Base-by-base conservation (phyloP, 2,329 filamentous ascomycete species). In the Fusarium praegraminearum region DNA sequence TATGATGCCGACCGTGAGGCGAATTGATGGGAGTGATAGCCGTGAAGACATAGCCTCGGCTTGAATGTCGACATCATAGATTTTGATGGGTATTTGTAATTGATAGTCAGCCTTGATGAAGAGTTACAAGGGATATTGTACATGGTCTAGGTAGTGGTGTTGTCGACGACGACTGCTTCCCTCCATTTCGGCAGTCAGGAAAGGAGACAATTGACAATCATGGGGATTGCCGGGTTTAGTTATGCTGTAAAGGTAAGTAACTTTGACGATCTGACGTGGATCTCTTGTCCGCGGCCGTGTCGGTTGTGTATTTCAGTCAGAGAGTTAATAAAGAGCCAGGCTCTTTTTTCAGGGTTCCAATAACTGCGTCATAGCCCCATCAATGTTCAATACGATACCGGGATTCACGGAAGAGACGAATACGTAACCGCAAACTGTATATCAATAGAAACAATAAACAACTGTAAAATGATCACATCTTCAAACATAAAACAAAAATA, bases 301-400 rank as follows among this genome's bases (percentile, higher is more conserved):
- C 11, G 8, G 20, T 18, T 40, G 16, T 44, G 22, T 20, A 35
- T 36, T 24, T 20, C 40, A 44, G 32, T 57, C 57, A 44, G 53
- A 49, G 22, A 46, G 35, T 52, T 56, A 47, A 45, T 26, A 38
- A 40, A 40, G 50, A 28, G 15, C 28, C 22, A 45, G 38, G 38
- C 36, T 46, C 18, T 46, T 56, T 45, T 62, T 52, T 43, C 32
- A 26, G 49, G 53, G 62, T 59, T 64, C 62, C 53, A 64, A 32
- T 50, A 33, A 33, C 60, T 70, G 67, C 67, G 67, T 70, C 67
- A 70, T 70, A 61, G 67, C 67, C 63, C 67, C 57, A 43, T 71
- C 41, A 45, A 53, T 59, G 62, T 50, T 38, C 49, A 38, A 16
- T 57, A 33, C 58, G 20, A 16, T 62, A 30, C 58, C 67, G 67